phyloP scores from a whole-genome alignment of 1,284 basidiomycete species.

The Austropuccinia psidii region DNA sequence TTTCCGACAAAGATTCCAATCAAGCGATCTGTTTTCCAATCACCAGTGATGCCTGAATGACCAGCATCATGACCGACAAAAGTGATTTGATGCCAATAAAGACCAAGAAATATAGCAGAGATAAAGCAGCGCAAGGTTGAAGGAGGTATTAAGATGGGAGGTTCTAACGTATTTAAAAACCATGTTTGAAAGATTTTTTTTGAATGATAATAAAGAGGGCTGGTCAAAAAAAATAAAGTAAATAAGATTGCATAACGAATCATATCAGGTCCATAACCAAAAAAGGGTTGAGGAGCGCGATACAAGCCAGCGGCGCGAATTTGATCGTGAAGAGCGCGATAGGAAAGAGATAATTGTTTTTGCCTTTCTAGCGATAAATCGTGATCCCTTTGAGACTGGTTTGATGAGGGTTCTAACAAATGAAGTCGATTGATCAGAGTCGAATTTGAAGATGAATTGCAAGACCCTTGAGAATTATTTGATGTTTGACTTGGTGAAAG shows the following conservation, averaged over 20 bases:
- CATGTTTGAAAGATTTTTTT: background rate
- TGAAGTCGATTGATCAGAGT: constrained; percentile 23
- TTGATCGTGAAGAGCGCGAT: constrained; percentile 67
- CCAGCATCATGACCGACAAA: constrained; percentile 92
- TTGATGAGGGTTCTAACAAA: constrained; percentile 39
- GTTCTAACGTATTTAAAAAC: too few relatives aligned
- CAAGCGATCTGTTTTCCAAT: constrained; percentile 72
- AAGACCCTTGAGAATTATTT: background rate
- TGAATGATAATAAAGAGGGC: constrained; percentile 47
- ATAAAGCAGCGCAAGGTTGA: constrained; percentile 53
- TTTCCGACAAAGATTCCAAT: constrained; percentile 74
- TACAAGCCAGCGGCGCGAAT: constrained; percentile 77
- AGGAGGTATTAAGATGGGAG: constrained; percentile 38
- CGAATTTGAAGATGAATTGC: background rate
- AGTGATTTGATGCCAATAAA: constrained; percentile 89
- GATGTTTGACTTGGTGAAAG: background rate
- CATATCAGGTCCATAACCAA: constrained; percentile 85
- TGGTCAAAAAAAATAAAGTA: constrained; percentile 58
- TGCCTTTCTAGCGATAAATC: constrained; percentile 37
- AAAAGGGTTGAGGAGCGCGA: constrained; percentile 62
- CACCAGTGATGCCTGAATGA: constrained; percentile 83
- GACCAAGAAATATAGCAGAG: constrained; percentile 69
- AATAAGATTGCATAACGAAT: constrained; percentile 65
- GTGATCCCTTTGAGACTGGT: constrained; percentile 35
- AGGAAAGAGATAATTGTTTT: constrained; percentile 53